Percentiles rank a stretch among this genome's conserved stretches.
Conservation (phyloP, 306 rosid species). For the Sophora flavescens region DNA sequence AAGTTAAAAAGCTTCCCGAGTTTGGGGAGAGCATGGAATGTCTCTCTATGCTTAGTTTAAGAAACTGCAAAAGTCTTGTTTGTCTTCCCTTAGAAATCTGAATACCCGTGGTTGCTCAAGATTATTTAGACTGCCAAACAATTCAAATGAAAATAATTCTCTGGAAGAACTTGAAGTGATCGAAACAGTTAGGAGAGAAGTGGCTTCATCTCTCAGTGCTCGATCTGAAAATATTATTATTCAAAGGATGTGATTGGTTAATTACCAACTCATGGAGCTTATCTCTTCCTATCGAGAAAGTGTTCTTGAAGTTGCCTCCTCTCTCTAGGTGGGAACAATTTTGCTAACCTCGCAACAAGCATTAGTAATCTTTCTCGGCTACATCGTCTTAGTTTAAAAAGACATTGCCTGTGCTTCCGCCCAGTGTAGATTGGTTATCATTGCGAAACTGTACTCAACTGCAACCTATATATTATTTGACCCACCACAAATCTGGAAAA, state of each 20-base stretch:
- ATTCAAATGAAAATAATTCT: constrained; percentile 37
- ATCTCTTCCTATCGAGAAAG: background rate
- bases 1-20: constrained; percentile 43
- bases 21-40: constrained; percentile 40
- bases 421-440: background rate
- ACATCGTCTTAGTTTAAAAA: background rate
- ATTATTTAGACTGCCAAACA: constrained; percentile 36
- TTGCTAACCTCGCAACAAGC: constrained; percentile 7
- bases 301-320: constrained; percentile 27
- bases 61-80: constrained; percentile 16
- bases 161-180: constrained; percentile 28
- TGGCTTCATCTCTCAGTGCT: constrained; percentile 33
- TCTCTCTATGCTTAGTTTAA: constrained; percentile 26
- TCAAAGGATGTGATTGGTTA: too few species aligned
- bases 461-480: constrained; percentile 5
- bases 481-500: too few species aligned
- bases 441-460: constrained; percentile 28
- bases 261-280: background rate
- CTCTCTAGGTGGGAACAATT: constrained; percentile 39
- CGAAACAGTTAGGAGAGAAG: constrained; percentile 26
- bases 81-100: constrained; percentile 40
- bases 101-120: constrained; percentile 38
- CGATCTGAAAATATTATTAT: constrained; percentile 1
- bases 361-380: background rate
- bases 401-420: constrained; percentile 8